A percentile compares a stretch with the other conserved stretches of the same genome.
phyloP scores from a whole-genome alignment of 1,284 basidiomycete species.

The Ceratobasidium sp. region DNA sequence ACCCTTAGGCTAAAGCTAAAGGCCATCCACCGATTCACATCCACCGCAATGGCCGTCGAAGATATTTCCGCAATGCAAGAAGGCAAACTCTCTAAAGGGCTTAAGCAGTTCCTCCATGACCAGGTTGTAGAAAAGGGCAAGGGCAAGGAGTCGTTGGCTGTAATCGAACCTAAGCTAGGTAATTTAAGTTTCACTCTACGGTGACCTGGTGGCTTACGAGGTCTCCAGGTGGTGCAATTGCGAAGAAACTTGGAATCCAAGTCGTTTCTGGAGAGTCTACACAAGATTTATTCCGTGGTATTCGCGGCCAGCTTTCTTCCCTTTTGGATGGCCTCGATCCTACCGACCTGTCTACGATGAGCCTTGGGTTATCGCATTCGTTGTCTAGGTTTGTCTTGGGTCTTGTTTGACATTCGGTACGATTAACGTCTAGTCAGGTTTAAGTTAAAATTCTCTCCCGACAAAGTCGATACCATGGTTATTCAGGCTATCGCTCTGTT shows the following conservation, averaged over 20 bases:
- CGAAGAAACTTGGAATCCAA: slow-evolving; percentile 93
- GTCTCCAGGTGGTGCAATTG: slow-evolving; percentile 75
- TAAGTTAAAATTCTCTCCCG: slow-evolving; percentile 99
- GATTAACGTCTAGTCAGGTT: slow-evolving; percentile 64
- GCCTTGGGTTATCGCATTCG: slow-evolving; percentile 94
- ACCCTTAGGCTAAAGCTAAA: slow-evolving; percentile 83
- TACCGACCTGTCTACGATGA: slow-evolving; percentile 98
- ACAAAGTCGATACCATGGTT: slow-evolving; percentile 99
- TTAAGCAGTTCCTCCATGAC: slow-evolving; percentile 92
- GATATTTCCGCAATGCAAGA: slow-evolving; percentile 92
- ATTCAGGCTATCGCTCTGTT: slow-evolving; percentile 98
- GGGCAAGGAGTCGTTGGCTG: slow-evolving; percentile 85
- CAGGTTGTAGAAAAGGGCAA: slow-evolving; percentile 88
- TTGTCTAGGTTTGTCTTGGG: slow-evolving; percentile 74
- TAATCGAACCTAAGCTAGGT: slow-evolving; percentile 93
- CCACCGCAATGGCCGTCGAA: slow-evolving; percentile 98
- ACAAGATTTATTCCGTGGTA: slow-evolving; percentile 93
- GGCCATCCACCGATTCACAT: slow-evolving; percentile 94
- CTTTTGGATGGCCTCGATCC: slow-evolving; percentile 90
- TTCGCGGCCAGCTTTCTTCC: slow-evolving; percentile 85
- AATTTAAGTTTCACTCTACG: slow-evolving; percentile 45
- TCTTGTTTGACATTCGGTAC: slow-evolving; percentile 30
- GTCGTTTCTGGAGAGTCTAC: slow-evolving; percentile 71
- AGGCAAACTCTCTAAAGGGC: slow-evolving; percentile 89
- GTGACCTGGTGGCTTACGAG: slow-evolving; percentile 29